These are phyloP conservation scores for Fraxinus dipetala DNA, from an alignment of 305 asterid genomes.

Conservation along the genomic window DNA sequence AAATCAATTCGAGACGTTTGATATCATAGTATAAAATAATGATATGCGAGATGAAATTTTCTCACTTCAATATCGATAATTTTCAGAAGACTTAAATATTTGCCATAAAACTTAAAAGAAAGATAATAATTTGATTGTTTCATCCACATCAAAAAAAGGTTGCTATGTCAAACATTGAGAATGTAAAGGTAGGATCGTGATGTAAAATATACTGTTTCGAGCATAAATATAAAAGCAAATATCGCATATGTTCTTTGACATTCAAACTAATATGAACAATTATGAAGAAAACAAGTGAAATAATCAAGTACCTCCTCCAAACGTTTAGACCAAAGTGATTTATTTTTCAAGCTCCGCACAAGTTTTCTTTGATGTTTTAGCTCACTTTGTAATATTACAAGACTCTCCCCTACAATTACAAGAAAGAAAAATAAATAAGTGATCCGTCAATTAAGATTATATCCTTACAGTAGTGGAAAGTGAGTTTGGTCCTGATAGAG, in stretches of 20 bases:
- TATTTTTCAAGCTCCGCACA: conserved; percentile 85
- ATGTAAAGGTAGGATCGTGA: conserved; percentile 4
- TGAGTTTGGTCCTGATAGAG: not conserved
- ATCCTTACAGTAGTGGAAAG: conserved; percentile 1
- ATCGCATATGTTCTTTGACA: not conserved
- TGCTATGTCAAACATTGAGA: not conserved
- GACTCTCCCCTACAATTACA: conserved; percentile 68
- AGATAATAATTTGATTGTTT: not conserved
- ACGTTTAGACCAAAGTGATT: conserved; percentile 94
- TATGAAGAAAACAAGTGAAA: not conserved
- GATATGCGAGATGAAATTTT: not conserved
- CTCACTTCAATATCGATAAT: not conserved
- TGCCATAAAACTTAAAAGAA: not conserved
- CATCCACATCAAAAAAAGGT: not conserved
- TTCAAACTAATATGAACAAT: not conserved
- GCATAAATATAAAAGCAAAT: not conserved
- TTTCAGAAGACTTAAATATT: not conserved
- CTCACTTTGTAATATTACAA: conserved; percentile 75
- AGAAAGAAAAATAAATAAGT: not conserved
- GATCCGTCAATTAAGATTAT: conserved; percentile 15
- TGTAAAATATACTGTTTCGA: not conserved
- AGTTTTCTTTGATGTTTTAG: conserved; percentile 87
- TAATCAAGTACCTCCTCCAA: conserved; percentile 78
- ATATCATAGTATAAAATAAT: not conserved
- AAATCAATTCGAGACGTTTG: conserved; percentile 11